These are phyloP conservation scores for Scheffersomyces titani DNA, from an alignment of 1,139 yeast genomes.

Conservation along the genomic window DNA sequence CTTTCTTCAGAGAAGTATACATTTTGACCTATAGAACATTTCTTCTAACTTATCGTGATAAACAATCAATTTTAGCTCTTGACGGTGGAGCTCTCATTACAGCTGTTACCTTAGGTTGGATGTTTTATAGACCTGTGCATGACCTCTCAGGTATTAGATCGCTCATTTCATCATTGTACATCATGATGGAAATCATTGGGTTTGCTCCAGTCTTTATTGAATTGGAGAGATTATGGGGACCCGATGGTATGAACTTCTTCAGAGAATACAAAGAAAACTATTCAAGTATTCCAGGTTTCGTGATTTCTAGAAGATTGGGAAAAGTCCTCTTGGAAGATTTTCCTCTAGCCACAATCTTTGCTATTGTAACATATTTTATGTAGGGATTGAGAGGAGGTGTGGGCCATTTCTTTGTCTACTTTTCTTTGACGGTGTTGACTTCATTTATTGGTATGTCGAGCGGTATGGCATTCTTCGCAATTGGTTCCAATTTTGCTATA, in stretches of 20 bases:
- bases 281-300: conserved; percentile 21
- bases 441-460: conserved; percentile 21
- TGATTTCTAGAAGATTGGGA: conserved; percentile 22
- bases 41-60: conserved; percentile 18
- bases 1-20: conserved; percentile 17
- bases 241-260: conserved; percentile 22
- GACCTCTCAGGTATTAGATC: conserved; percentile 23
- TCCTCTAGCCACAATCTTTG: conserved; percentile 20
- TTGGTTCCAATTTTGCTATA: conserved; percentile 18
- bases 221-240: conserved; percentile 21
- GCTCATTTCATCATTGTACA: conserved; percentile 19
- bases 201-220: conserved; percentile 26
- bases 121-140: conserved; percentile 18
- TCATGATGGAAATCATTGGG: conserved; percentile 24
- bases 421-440: conserved; percentile 17
- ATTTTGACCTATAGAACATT: conserved; percentile 21
- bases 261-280: conserved; percentile 22
- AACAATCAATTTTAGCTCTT: conserved; percentile 17
- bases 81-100: conserved; percentile 19
- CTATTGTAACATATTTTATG: conserved; percentile 24
- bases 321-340: conserved; percentile 22
- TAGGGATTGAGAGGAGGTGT: conserved; percentile 23
- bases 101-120: conserved; percentile 22
- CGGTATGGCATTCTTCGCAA: conserved; percentile 22
- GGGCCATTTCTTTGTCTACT: conserved; percentile 20